Percentiles rank a stretch among this genome's conserved stretches.
These are phyloP conservation scores for Paramyrothecium sp. DNA, from an alignment of 2,329 filamentous ascomycete genomes.

Conservation along the genomic window DNA sequence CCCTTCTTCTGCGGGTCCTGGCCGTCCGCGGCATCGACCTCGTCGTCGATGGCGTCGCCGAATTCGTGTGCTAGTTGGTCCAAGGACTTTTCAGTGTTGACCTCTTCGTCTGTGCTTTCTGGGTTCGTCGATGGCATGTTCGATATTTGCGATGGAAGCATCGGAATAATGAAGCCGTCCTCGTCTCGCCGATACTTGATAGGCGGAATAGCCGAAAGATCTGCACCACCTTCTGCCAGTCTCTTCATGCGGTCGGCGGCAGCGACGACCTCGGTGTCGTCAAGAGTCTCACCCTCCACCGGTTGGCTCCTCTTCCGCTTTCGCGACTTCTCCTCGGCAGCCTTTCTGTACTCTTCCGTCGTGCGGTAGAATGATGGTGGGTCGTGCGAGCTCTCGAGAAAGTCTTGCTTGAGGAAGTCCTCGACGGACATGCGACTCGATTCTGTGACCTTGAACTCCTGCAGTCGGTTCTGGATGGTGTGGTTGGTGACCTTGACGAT, in stretches of 20 bases:
- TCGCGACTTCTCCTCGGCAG: constrained; percentile 44
- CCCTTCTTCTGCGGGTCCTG: constrained; percentile 14
- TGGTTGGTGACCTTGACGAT: constrained; percentile 94
- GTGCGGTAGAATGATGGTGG: constrained; percentile 80
- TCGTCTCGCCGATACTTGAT: constrained; percentile 53
- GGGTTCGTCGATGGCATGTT: constrained; percentile 23
- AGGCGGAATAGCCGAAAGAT: constrained; percentile 30
- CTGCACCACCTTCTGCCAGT: constrained; percentile 26
- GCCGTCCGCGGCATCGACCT: constrained; percentile 28
- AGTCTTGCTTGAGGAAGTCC: constrained; percentile 73
- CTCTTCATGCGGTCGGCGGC: constrained; percentile 10
- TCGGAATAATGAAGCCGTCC: constrained; percentile 68
- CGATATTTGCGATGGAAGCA: constrained; percentile 38
- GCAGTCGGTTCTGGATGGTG: constrained; percentile 86
- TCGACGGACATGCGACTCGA: constrained; percentile 83
- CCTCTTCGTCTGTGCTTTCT: constrained; percentile 12
- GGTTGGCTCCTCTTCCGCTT: constrained; percentile 40
- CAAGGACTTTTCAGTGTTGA: constrained; percentile 20
- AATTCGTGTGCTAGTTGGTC: constrained; percentile 43
- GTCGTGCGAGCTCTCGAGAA: constrained; percentile 72
- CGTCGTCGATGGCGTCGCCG: constrained; percentile 37
- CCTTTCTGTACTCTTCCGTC: constrained; percentile 57
- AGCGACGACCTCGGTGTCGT: constrained; percentile 12
- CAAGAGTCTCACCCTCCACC: constrained; percentile 26
- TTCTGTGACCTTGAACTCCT: constrained; percentile 87